Evolutionary conservation across 1,284 basidiomycete species (phyloP).

Genomic region (Cystobasidium sp.): DNA sequence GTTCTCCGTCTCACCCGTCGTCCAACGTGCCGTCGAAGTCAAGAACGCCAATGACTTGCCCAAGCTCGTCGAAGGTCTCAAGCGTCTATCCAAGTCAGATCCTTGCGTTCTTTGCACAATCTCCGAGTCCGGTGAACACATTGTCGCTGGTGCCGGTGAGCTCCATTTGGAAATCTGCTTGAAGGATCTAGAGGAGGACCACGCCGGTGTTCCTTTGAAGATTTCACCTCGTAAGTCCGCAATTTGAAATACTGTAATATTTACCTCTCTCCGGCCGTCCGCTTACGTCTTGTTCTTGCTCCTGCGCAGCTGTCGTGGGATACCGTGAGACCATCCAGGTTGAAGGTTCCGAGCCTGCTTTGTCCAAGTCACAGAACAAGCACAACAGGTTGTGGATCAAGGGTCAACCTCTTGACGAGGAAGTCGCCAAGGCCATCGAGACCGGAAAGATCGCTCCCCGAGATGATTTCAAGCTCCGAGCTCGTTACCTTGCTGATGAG

Average conservation of each 20-base stretch:
- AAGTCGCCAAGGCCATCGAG: conserved; percentile 92
- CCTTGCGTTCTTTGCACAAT: conserved; percentile 99
- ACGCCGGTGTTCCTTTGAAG: conserved; percentile 98
- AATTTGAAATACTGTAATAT: not conserved
- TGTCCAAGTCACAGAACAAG: conserved; percentile 99
- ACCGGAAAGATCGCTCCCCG: conserved; percentile 81
- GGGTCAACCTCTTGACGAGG: conserved; percentile 91
- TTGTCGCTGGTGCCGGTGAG: conserved; percentile 99
- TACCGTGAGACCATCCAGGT: conserved; percentile 98
- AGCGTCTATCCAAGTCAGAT: conserved; percentile 99
- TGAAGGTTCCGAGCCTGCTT: conserved; percentile 92
- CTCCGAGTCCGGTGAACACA: conserved; percentile 91
- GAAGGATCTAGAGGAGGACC: conserved; percentile 99
- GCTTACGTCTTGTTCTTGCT: not conserved
- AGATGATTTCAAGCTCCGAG: conserved; percentile 97
- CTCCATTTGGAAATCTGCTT: conserved; percentile 99
- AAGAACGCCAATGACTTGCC: conserved; percentile 99
- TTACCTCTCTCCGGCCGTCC: not conserved
- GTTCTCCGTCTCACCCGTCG: conserved; percentile 99
- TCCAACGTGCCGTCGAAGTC: conserved; percentile 98
- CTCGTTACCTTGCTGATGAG: conserved; percentile 94
- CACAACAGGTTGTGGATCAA: conserved; percentile 98
- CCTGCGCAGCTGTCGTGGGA: conserved; percentile 77
- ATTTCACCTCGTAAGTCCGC: conserved; percentile 73
- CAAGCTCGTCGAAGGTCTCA: conserved; percentile 99